These are phyloP conservation scores for Geotrichum reessii DNA, from an alignment of 1,139 yeast species.

Conservation along the genomic window DNA sequence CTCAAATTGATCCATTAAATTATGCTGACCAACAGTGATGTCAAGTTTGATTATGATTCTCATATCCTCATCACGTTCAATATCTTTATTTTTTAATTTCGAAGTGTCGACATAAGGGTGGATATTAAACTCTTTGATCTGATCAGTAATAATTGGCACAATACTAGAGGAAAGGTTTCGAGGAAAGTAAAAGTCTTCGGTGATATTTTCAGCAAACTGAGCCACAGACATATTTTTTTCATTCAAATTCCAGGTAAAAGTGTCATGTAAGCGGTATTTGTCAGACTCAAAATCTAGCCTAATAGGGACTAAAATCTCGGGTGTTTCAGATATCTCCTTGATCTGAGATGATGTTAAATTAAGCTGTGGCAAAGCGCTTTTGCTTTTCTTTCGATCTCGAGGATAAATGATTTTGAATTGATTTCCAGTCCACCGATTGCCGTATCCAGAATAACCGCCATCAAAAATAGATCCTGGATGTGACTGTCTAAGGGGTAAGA, in stretches of 20 bases:
- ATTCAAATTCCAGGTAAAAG: conserved; percentile 81
- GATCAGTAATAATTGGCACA: conserved; percentile 62
- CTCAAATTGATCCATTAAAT: conserved; percentile 86
- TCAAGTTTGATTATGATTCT: conserved; percentile 79
- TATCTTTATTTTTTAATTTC: conserved; percentile 19
- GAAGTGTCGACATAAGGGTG: conserved; percentile 34
- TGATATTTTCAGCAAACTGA: conserved; percentile 60
- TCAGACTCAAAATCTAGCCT: conserved; percentile 86
- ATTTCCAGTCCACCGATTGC: conserved; percentile 79
- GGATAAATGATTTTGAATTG: conserved; percentile 64
- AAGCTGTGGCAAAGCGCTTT: conserved; percentile 34
- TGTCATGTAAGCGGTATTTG: conserved; percentile 76
- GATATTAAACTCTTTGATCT: conserved; percentile 69
- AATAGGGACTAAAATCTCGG: conserved; percentile 71
- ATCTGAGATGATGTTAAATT: conserved; percentile 37
- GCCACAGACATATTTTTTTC: conserved; percentile 64
- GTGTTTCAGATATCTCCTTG: conserved; percentile 41
- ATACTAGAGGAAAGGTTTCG: conserved; percentile 47
- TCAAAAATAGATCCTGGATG: conserved; percentile 78
- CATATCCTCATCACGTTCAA: conserved; percentile 49
- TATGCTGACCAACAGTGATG: conserved; percentile 82
- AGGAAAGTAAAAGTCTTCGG: conserved; percentile 61
- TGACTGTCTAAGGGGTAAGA: conserved; percentile 38
- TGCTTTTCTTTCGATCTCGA: conserved; percentile 44
- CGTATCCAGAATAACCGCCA: conserved; percentile 91